Percentiles rank a stretch among this genome's conserved stretches.
Conservation (phyloP, 805 yeast genomes). For the Nakazawaea anatomiae region DNA sequence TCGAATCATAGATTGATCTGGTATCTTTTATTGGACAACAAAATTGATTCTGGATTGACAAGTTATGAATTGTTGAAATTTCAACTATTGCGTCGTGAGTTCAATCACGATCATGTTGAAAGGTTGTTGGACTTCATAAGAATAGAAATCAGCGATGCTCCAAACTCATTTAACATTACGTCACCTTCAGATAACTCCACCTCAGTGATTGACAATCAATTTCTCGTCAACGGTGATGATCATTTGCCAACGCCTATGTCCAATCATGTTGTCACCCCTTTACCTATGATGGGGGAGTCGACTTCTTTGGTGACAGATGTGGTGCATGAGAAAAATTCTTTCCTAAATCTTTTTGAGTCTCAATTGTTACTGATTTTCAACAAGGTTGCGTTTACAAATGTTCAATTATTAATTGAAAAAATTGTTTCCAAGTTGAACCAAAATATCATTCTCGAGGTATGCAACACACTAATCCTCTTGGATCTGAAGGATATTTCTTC, state of each 20-base stretch:
- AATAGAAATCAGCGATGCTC: slow-evolving; percentile 6
- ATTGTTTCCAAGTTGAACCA: slow-evolving; percentile 14
- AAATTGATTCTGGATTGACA: neutral
- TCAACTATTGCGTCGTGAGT: neutral
- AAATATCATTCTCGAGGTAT: slow-evolving; percentile 12
- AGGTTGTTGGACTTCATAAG: slow-evolving; percentile 1
- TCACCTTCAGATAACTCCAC: slow-evolving; percentile 5
- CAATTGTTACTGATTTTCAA: slow-evolving; percentile 18
- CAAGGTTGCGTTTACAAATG: slow-evolving; percentile 15
- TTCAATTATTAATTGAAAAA: slow-evolving; percentile 15
- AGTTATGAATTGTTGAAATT: slow-evolving; percentile 4
- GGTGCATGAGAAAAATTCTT: slow-evolving; percentile 7
- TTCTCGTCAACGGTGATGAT: slow-evolving; percentile 2
- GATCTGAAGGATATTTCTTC: slow-evolving; percentile 7
- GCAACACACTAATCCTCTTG: slow-evolving; percentile 13
- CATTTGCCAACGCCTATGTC: slow-evolving; percentile 13
- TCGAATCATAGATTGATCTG: slow-evolving; percentile 10
- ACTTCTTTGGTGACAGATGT: slow-evolving; percentile 1
- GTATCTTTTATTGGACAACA: slow-evolving; percentile 7
- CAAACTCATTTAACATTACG: neutral
- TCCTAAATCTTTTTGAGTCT: slow-evolving; percentile 9
- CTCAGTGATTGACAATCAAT: neutral
- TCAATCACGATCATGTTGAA: neutral
- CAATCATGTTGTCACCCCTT: slow-evolving; percentile 10
- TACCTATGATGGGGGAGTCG: slow-evolving; percentile 3